Evolutionary conservation across 73 alveolate genomes (phyloP).

Genomic region (Paramecium primaurelia): DNA sequence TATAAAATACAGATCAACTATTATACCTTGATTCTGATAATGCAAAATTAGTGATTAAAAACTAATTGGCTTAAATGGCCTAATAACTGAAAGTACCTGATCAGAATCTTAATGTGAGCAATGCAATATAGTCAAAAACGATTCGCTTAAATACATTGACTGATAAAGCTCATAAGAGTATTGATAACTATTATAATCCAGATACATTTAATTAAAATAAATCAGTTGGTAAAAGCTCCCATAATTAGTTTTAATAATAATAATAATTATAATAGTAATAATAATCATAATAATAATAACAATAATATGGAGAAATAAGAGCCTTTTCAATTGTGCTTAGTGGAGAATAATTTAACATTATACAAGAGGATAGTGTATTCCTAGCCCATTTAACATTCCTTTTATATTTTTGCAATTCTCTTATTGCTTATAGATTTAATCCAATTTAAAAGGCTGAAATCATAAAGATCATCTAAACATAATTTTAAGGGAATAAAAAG

Average conservation of each 20-base stretch:
- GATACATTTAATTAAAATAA: not conserved
- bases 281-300: not conserved
- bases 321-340: not conserved
- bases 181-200: not conserved
- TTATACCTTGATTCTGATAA: not conserved
- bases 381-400: slow-evolving; percentile 29
- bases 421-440: slow-evolving; percentile 36
- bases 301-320: not conserved
- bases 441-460: slow-evolving; percentile 13
- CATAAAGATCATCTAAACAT: slow-evolving; percentile 1
- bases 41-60: not conserved
- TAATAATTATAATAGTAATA: not conserved
- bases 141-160: not conserved
- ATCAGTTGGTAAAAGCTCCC: not conserved
- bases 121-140: not conserved
- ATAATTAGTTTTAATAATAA: not conserved
- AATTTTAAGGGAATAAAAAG: slow-evolving; percentile 25
- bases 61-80: not conserved
- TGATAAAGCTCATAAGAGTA: not conserved
- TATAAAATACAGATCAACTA: not conserved
- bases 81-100: not conserved
- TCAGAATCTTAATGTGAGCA: not conserved
- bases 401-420: slow-evolving; percentile 7
- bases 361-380: not conserved
- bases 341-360: slow-evolving; percentile 40